Evolutionary conservation across 805 yeast genomes (phyloP), one percentile per base, ranked within the genome.

Genomic region (Candida caryicola): DNA sequence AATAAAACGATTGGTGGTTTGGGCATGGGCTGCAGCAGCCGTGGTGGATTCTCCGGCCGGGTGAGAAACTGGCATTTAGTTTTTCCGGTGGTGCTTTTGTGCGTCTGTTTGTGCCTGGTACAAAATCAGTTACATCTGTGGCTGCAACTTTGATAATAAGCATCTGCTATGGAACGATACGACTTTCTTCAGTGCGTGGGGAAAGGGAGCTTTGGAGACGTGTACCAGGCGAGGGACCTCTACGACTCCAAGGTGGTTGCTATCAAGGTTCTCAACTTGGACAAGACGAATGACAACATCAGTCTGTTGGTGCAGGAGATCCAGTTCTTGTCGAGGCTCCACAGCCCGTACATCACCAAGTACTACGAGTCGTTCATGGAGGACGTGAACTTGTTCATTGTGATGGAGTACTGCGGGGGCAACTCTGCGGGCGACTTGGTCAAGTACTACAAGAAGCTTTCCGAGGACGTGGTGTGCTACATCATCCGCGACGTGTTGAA

Each of bases 401-500:
- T 82, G 4, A 87, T 93, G 96, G 99, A 91, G 58, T 88, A 76
- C 55, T 93, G 98, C 60, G 96, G 91, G 9, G 97, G 95, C 19
- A 96, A 97, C 0, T 86, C 96, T 1, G 85, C 95, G 59, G 73
- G 84, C 2, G 95, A 85, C 52, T 69, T 88, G 39, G 54, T 91
- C 29, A 78, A 73, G 51, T 67, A 69, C 34, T 75, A 62, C 58
- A 79, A 74, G 23, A 60, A 55, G 18, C 60, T 89, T 31, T 63
- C 62, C 14, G 95, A 88, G 51, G 73, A 71, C 4, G 68, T 74
- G 5, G 81, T 80, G 4, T 73, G 84, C 1, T 77, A 69, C 45
- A 79, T 91, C 14, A 64, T 84, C 36, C 63, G 77, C 38, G 84
- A 79, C 33, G 79, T 82, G 0, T 66, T 87, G 18, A 62, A 64